phyloP scores from a whole-genome alignment of 2,329 filamentous ascomycete species.

The Pseudogymnoascus sp. region DNA sequence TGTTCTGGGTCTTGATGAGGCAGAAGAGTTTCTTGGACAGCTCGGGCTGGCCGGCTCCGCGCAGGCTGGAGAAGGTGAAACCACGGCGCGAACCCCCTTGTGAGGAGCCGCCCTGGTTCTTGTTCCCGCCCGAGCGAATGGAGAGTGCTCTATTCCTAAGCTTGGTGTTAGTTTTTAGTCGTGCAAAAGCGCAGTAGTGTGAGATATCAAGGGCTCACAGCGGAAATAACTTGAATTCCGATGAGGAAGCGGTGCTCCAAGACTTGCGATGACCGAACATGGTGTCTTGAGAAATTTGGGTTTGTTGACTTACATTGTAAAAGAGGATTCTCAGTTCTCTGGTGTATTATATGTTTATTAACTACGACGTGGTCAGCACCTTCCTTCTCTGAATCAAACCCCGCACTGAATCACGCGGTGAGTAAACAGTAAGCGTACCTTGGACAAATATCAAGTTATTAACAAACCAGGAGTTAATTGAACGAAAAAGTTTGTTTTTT shows the following conservation, averaged over 20 bases:
- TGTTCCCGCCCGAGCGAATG: conserved; percentile 56
- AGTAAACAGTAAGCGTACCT: background rate
- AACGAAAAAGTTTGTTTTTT: background rate
- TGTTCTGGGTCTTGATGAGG: conserved; percentile 92
- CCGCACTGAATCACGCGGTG: background rate
- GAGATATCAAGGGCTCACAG: background rate
- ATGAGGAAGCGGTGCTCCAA: background rate
- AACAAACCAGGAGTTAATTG: background rate
- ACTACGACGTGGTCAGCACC: conserved; percentile 2
- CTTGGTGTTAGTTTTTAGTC: background rate
- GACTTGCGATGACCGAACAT: conserved; percentile 9
- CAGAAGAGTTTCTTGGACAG: conserved; percentile 81
- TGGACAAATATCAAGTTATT: background rate
- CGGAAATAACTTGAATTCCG: background rate
- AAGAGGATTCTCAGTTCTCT: background rate
- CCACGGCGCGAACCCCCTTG: conserved; percentile 47
- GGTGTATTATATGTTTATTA: background rate
- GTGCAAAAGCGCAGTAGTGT: background rate
- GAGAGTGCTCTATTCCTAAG: conserved; percentile 67
- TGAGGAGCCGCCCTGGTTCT: conserved; percentile 27
- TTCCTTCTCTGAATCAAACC: background rate
- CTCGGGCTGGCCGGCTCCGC: conserved; percentile 77
- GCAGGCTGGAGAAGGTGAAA: conserved; percentile 81
- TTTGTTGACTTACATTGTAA: conserved; percentile 1
- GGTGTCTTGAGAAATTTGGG: background rate